Evolutionary conservation across 768 basidiomycete species (phyloP).

Genomic region (Coprinellus micaceus): DNA sequence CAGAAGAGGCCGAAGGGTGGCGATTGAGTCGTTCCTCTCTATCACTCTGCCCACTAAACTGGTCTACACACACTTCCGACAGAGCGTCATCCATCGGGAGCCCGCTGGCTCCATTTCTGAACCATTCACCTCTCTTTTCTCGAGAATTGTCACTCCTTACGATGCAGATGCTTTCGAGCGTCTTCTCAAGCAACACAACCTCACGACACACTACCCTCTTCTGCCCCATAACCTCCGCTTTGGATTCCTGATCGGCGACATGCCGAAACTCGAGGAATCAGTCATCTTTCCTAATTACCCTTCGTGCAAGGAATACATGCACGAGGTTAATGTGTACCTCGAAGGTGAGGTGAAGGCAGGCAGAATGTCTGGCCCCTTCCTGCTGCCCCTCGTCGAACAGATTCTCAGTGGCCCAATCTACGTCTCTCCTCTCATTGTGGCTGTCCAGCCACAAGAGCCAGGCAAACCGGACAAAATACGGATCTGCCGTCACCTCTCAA

Average conservation of each 20-base stretch:
- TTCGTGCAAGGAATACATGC: slow-evolving; percentile 7
- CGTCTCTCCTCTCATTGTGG: slow-evolving; percentile 25
- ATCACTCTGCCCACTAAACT: slow-evolving; percentile 18
- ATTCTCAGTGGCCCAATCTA: slow-evolving; percentile 28
- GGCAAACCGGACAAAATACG: slow-evolving; percentile 21
- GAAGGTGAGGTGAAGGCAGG: slow-evolving; percentile 14
- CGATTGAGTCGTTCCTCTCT: not conserved
- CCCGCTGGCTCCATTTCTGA: slow-evolving; percentile 12
- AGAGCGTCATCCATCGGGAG: slow-evolving; percentile 3
- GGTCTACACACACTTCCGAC: not conserved
- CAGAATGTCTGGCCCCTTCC: slow-evolving; percentile 26
- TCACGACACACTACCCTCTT: slow-evolving; percentile 21
- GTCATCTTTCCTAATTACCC: slow-evolving; percentile 22
- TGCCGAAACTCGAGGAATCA: slow-evolving; percentile 20
- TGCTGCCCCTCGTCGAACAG: slow-evolving; percentile 5
- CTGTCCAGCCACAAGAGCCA: slow-evolving; percentile 20
- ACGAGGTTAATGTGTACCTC: slow-evolving; percentile 18
- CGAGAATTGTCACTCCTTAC: slow-evolving; percentile 29
- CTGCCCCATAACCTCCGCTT: slow-evolving; percentile 25
- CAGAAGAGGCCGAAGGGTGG: slow-evolving; percentile 1
- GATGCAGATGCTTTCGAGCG: slow-evolving; percentile 24
- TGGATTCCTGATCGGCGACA: slow-evolving; percentile 32
- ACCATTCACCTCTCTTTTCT: slow-evolving; percentile 15
- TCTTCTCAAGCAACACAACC: slow-evolving; percentile 10
- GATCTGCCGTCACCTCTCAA: slow-evolving; percentile 27